Evolutionary conservation across 176 grass and related monocot species (phyloP).

Genomic region (Musa acuminata): DNA sequence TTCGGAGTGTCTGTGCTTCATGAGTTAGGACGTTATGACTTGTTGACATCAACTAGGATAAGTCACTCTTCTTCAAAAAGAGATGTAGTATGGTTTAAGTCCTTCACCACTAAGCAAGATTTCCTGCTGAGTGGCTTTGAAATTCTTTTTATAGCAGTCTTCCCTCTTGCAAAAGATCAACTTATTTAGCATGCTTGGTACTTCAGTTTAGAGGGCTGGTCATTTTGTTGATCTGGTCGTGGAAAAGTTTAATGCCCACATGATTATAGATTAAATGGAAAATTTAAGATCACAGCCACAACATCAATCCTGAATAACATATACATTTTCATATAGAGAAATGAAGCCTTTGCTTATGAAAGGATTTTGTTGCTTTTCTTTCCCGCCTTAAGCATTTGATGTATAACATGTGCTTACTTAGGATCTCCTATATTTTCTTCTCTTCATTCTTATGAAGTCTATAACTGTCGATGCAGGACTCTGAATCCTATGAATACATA

Average conservation of each 20-base stretch:
- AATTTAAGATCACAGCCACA: no score
- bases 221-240: neutral
- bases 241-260: neutral
- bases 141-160: neutral
- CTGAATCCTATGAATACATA: conserved; percentile 50
- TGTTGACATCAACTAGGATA: neutral
- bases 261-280: neutral
- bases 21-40: neutral
- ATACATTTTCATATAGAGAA: no score
- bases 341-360: no score
- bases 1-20: neutral
- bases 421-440: neutral
- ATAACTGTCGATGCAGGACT: conserved; percentile 40
- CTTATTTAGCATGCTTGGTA: neutral
- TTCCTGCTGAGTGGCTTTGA: neutral
- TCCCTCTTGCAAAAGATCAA: neutral
- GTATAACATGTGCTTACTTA: neutral
- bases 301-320: no score
- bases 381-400: neutral
- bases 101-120: neutral
- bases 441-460: neutral
- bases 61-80: neutral
- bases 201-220: neutral
- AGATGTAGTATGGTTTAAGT: neutral
- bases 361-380: neutral